These are phyloP conservation scores for Coniochaeta hoffmannii DNA, from an alignment of 2,329 filamentous ascomycete species.

Conservation along the genomic window DNA sequence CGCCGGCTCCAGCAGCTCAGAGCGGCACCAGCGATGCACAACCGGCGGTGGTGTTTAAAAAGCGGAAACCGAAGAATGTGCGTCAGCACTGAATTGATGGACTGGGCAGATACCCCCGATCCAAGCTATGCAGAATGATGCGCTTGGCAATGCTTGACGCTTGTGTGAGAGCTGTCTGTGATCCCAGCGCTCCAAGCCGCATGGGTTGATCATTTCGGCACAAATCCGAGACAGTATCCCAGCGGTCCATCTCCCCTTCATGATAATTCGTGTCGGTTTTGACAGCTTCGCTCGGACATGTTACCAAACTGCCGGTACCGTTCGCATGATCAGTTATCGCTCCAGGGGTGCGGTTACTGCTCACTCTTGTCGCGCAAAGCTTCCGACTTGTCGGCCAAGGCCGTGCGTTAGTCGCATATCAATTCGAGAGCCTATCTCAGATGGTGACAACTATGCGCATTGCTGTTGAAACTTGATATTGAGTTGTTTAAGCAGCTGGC, in stretches of 20 bases:
- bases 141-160: not conserved
- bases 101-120: not conserved
- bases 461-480: not conserved
- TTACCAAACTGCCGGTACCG: not conserved
- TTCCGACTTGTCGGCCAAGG: not conserved
- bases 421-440: not conserved
- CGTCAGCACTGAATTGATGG: constrained; percentile 46
- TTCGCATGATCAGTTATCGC: not conserved
- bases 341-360: not conserved
- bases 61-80: constrained; percentile 62
- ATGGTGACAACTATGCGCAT: not conserved
- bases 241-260: not conserved
- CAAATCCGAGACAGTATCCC: not conserved
- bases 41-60: constrained; percentile 65
- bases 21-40: constrained; percentile 20
- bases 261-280: not conserved
- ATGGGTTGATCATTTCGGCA: not conserved
- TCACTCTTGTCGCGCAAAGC: not conserved
- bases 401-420: not conserved
- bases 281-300: not conserved
- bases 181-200: no score
- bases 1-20: constrained; percentile 14
- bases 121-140: not conserved
- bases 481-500: not conserved
- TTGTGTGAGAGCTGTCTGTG: not conserved